A percentile compares a stretch with the other conserved stretches of the same genome.
Conservation (phyloP, 306 rosid species). For the Calophaca sinica region DNA sequence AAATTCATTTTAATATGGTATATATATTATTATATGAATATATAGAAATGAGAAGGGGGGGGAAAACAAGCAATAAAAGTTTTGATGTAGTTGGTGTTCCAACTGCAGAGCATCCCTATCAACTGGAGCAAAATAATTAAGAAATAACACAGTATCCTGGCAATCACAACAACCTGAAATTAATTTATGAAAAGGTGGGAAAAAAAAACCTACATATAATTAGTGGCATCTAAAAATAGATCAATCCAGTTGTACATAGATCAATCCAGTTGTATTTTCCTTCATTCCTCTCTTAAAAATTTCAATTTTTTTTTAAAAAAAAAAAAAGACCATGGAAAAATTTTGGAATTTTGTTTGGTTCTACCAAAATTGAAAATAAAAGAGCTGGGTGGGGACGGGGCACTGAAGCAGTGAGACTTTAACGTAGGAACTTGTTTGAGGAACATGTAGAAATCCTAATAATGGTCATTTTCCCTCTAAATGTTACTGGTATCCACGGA, state of each 20-base stretch:
- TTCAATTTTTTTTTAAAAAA: too few relatives aligned
- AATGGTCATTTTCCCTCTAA: not conserved
- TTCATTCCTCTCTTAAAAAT: too few relatives aligned
- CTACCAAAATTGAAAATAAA: too few relatives aligned
- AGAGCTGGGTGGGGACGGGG: too few relatives aligned
- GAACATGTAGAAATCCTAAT: not conserved
- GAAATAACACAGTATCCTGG: too few relatives aligned
- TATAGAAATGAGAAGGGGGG: not conserved
- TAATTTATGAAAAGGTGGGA: too few relatives aligned
- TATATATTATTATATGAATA: too few relatives aligned
- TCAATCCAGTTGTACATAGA: not conserved
- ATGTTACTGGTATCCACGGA: too few relatives aligned
- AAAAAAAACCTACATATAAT: not conserved
- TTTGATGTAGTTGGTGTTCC: not conserved
- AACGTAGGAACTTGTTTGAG: not conserved
- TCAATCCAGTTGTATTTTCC: not conserved
- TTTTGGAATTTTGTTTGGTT: not conserved
- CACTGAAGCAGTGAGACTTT: not conserved
- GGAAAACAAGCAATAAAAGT: not conserved
- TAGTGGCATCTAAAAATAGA: not conserved
- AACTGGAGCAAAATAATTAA: too few relatives aligned
- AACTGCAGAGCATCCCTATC: not conserved
- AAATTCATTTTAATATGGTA: too few relatives aligned
- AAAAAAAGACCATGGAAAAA: not conserved
- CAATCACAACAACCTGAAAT: too few relatives aligned